Evolutionary conservation across 768 basidiomycete genomes (phyloP).

Genomic region (Boletus pseudo-olivaceus): DNA sequence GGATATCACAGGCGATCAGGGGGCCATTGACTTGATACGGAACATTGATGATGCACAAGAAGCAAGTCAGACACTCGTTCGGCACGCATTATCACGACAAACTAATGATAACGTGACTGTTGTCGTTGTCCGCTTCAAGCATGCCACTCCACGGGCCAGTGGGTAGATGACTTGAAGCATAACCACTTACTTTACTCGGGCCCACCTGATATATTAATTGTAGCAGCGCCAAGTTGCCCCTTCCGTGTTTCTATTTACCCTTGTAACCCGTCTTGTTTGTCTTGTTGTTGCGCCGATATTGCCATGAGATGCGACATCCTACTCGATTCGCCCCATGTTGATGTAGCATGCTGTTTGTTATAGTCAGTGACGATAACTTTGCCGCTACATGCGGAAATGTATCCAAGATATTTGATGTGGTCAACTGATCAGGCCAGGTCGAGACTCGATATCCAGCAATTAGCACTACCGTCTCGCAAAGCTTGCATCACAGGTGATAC

Average conservation of each 20-base stretch:
- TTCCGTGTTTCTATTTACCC: not conserved
- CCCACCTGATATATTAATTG: constrained; percentile 3
- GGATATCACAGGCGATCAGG: constrained; percentile 93
- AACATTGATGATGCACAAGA: constrained; percentile 72
- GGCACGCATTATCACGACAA: constrained; percentile 83
- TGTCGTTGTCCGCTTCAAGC: constrained; percentile 81
- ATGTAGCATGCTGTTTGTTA: not conserved
- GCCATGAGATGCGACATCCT: not conserved
- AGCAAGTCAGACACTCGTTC: constrained; percentile 73
- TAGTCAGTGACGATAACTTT: not conserved
- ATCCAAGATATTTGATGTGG: not conserved
- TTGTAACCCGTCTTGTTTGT: constrained; percentile 5
- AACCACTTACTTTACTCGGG: not conserved
- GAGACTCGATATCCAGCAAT: not conserved
- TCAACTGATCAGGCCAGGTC: not conserved
- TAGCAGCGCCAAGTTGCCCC: constrained; percentile 3
- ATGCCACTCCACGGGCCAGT: constrained; percentile 4
- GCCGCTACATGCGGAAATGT: not conserved
- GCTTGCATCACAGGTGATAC: not conserved
- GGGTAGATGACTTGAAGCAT: constrained; percentile 4
- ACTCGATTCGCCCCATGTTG: not conserved
- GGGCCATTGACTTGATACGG: constrained; percentile 81
- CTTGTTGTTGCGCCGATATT: not conserved
- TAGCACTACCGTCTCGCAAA: not conserved
- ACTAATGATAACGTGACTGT: constrained; percentile 96